Conservation (phyloP, 2,329 filamentous ascomycete genomes). For the Ceratocystis albifundus region DNA sequence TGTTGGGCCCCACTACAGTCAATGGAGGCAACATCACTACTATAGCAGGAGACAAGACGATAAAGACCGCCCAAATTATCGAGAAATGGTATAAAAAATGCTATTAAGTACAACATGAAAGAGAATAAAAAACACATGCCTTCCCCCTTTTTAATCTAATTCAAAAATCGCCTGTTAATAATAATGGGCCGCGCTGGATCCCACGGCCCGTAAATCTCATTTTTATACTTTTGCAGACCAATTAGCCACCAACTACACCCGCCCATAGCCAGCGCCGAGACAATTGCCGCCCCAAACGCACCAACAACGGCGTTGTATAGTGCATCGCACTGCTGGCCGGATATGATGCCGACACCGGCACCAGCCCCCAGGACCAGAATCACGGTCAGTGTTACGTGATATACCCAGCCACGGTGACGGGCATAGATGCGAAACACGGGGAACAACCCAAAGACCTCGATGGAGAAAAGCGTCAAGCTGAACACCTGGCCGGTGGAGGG, state of each 20-base stretch:
- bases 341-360: slow-evolving; percentile 57
- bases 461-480: slow-evolving; percentile 85
- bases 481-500: slow-evolving; percentile 91
- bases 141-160: slow-evolving; percentile 24
- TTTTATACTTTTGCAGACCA: slow-evolving; percentile 95
- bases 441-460: slow-evolving; percentile 93
- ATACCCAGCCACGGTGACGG: slow-evolving; percentile 66
- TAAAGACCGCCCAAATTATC: not conserved
- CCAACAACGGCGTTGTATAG: slow-evolving; percentile 51
- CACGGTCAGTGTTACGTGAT: slow-evolving; percentile 66
- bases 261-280: slow-evolving; percentile 71
- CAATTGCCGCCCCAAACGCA: slow-evolving; percentile 60
- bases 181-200: slow-evolving; percentile 87
- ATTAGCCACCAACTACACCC: slow-evolving; percentile 98
- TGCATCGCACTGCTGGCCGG: slow-evolving; percentile 42
- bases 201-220: slow-evolving; percentile 96
- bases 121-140: not conserved
- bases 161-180: slow-evolving; percentile 51
- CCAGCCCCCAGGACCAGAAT: slow-evolving; percentile 69
- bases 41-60: not conserved
- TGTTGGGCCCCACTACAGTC: not conserved
- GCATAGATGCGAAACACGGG: slow-evolving; percentile 93
- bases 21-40: not conserved
- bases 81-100: not conserved
- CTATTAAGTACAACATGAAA: not conserved